Percentiles rank a stretch among this genome's conserved stretches.
phyloP scores from a whole-genome alignment of 371 early-diverging fungal genomes.

The Apophysomyces ossiformis region DNA sequence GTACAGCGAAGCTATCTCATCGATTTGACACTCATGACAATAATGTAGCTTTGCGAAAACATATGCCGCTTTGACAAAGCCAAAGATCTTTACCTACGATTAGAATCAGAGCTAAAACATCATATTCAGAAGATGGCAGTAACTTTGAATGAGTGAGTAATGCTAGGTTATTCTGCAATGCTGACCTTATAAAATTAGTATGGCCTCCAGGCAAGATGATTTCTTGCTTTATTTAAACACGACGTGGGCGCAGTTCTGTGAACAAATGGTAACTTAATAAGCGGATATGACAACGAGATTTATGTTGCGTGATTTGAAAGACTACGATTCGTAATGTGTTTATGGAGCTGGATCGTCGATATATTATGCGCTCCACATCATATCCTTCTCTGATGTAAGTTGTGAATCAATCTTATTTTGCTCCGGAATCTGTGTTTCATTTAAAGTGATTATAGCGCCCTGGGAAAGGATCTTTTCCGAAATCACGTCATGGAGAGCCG shows the following conservation, averaged over 20 bases:
- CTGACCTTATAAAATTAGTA: neutral
- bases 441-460: constrained; percentile 43
- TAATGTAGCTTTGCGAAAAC: constrained; percentile 66
- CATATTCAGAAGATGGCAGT: constrained; percentile 40
- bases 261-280: constrained; percentile 56
- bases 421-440: neutral
- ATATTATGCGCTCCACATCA: constrained; percentile 74
- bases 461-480: constrained; percentile 77
- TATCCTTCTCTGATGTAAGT: constrained; percentile 71
- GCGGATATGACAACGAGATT: neutral
- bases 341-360: constrained; percentile 90
- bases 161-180: constrained; percentile 10
- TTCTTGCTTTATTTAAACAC: constrained; percentile 56
- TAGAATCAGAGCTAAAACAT: constrained; percentile 59
- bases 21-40: neutral
- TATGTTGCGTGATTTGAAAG: constrained; percentile 27
- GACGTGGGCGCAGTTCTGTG: constrained; percentile 67
- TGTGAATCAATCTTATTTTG: neutral
- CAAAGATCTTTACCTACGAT: constrained; percentile 61
- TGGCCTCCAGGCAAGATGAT: constrained; percentile 34
- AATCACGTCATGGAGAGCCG: constrained; percentile 52
- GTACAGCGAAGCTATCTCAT: constrained; percentile 27
- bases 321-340: constrained; percentile 82
- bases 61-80: constrained; percentile 82
- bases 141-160: constrained; percentile 31